Percentiles rank a stretch among this genome's conserved stretches.
Conservation (phyloP, 1,139 yeast genomes). For the Nakaseomyces kungkrabaensis region DNA sequence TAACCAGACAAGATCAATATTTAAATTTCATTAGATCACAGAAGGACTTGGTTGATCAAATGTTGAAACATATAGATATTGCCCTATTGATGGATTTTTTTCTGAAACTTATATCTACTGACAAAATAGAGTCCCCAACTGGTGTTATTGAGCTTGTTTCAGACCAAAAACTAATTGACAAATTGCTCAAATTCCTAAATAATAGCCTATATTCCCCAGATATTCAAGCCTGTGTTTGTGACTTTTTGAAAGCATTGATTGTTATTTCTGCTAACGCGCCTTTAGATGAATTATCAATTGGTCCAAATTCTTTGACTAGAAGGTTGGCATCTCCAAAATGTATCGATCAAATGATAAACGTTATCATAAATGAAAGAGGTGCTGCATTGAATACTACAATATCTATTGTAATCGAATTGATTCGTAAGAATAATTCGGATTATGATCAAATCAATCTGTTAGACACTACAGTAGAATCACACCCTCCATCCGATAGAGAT, state of each 20-base stretch:
- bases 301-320: slow-evolving; percentile 87
- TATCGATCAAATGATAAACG: slow-evolving; percentile 49
- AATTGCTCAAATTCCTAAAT: slow-evolving; percentile 40
- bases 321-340: slow-evolving; percentile 71
- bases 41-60: slow-evolving; percentile 40
- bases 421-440: slow-evolving; percentile 90
- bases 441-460: slow-evolving; percentile 84
- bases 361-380: slow-evolving; percentile 72
- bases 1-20: slow-evolving; percentile 56
- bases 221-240: slow-evolving; percentile 87
- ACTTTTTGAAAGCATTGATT: slow-evolving; percentile 83
- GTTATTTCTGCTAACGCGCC: slow-evolving; percentile 79
- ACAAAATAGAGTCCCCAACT: slow-evolving; percentile 52
- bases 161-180: slow-evolving; percentile 42
- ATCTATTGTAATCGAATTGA: slow-evolving; percentile 88
- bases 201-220: slow-evolving; percentile 42
- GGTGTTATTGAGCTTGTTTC: slow-evolving; percentile 48
- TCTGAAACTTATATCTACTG: slow-evolving; percentile 51
- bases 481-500: slow-evolving; percentile 90
- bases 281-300: slow-evolving; percentile 67
- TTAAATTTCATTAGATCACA: slow-evolving; percentile 46
- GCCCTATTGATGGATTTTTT: slow-evolving; percentile 68
- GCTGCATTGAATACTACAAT: slow-evolving; percentile 89
- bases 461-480: slow-evolving; percentile 66
- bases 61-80: slow-evolving; percentile 44